These are phyloP conservation scores for Dactylonectria estremocensis DNA, from an alignment of 2,329 filamentous ascomycete genomes.

Conservation along the genomic window DNA sequence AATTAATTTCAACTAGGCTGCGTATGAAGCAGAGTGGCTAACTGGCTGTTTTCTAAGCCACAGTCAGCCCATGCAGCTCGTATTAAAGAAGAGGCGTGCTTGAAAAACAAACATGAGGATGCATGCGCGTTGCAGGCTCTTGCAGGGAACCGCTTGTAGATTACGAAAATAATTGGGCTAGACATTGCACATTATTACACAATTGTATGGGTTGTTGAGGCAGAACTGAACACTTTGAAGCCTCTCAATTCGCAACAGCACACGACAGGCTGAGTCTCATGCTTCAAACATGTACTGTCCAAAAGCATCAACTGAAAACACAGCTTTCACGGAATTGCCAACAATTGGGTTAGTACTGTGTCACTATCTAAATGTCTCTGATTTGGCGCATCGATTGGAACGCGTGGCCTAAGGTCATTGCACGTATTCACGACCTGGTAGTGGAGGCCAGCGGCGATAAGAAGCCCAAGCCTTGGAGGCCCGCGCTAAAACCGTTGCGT, in stretches of 20 bases:
- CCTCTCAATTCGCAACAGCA: not conserved
- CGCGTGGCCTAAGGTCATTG: not conserved
- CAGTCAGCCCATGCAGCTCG: not conserved
- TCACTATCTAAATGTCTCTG: not conserved
- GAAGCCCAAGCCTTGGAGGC: not conserved
- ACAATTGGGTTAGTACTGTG: not conserved
- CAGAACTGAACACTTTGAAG: not conserved
- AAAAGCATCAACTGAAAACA: not conserved
- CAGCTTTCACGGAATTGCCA: not conserved
- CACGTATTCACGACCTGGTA: not conserved
- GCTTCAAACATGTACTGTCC: not conserved
- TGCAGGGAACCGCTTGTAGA: not conserved
- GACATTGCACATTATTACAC: not conserved
- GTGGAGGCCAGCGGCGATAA: not conserved
- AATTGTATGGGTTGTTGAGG: not conserved
- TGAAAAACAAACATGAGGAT: not conserved
- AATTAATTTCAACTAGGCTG: not conserved
- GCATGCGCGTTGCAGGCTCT: not conserved
- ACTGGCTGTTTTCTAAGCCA: not conserved
- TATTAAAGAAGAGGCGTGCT: not conserved
- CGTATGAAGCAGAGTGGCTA: not conserved
- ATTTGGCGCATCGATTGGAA: not conserved
- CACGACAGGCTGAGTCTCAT: not conserved
- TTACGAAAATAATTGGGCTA: not conserved
- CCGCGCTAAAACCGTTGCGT: not conserved